Evolutionary conservation across 306 rosid species (phyloP).

Genomic region (Prunus armeniaca): DNA sequence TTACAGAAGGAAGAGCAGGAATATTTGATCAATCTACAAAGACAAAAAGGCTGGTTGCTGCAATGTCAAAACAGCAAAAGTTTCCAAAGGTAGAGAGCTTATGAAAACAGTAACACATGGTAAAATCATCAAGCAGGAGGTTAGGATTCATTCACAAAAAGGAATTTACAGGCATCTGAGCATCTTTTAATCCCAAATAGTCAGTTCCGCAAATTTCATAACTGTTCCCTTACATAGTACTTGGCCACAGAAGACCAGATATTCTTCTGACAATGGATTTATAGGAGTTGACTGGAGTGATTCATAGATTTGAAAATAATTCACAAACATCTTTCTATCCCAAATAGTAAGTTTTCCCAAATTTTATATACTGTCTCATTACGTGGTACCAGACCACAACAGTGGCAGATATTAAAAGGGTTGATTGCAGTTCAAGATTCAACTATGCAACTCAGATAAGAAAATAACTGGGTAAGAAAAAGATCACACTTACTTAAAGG

Average conservation of each 20-base stretch:
- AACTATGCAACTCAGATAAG: background rate
- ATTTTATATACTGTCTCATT: background rate
- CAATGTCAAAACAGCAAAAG: background rate
- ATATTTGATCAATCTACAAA: background rate
- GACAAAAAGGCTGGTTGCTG: background rate
- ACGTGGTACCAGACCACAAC: background rate
- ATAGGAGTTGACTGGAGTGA: background rate
- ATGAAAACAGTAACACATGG: background rate
- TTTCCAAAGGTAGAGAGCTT: background rate
- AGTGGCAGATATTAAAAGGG: background rate
- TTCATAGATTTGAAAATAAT: background rate
- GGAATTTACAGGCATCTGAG: background rate
- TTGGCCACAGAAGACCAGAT: background rate
- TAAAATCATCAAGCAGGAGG: background rate
- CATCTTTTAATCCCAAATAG: background rate
- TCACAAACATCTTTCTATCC: background rate
- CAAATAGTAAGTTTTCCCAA: background rate
- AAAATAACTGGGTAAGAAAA: background rate
- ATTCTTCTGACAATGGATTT: background rate
- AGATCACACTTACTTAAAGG: slow-evolving; percentile 64
- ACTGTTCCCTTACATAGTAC: background rate
- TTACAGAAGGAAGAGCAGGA: background rate
- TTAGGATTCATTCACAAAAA: background rate
- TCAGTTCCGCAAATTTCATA: background rate
- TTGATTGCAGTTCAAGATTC: background rate